A percentile compares a stretch with the other conserved stretches of the same genome.
phyloP scores from a whole-genome alignment of 371 early-diverging fungal genomes.

The Apophysomyces ossiformis region DNA sequence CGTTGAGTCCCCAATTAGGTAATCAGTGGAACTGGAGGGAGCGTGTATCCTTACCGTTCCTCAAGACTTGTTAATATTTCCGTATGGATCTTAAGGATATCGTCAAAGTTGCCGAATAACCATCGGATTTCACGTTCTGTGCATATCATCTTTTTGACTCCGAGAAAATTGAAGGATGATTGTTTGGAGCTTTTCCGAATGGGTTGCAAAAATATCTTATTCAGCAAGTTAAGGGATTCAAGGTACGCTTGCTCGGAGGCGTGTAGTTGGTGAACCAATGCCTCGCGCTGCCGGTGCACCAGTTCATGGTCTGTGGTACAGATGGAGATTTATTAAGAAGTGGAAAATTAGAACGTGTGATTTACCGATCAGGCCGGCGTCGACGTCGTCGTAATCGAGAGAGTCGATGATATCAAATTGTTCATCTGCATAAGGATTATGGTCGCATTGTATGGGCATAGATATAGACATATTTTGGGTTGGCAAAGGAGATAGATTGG shows the following conservation, averaged over 20 bases:
- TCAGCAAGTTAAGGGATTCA: conserved; percentile 26
- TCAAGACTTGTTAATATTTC: conserved; percentile 29
- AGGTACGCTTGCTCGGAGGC: conserved; percentile 40
- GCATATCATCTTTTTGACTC: conserved; percentile 44
- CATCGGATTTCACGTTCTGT: conserved; percentile 48
- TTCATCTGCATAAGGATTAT: conserved; percentile 15
- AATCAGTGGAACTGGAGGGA: conserved; percentile 11
- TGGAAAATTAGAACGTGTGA: conserved; percentile 7
- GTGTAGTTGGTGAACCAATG: conserved; percentile 38
- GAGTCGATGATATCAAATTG: conserved; percentile 49
- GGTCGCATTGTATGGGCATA: not conserved
- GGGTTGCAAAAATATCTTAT: conserved; percentile 32
- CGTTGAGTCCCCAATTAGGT: not conserved
- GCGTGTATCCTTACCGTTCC: conserved; percentile 34
- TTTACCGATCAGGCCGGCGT: conserved; percentile 45
- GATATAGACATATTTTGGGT: conserved; percentile 4
- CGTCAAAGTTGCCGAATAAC: conserved; percentile 48
- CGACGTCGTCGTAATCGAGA: conserved; percentile 49
- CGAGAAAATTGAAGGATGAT: conserved; percentile 39
- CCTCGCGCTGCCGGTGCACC: conserved; percentile 41
- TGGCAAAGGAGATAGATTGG: not conserved
- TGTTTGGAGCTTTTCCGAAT: conserved; percentile 38
- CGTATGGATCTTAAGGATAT: conserved; percentile 30
- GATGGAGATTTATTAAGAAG: conserved; percentile 4
- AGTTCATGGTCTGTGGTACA: conserved; percentile 42